Evolutionary conservation across 2,329 filamentous ascomycete species (phyloP).

Genomic region (Leptoxyphium fumago): DNA sequence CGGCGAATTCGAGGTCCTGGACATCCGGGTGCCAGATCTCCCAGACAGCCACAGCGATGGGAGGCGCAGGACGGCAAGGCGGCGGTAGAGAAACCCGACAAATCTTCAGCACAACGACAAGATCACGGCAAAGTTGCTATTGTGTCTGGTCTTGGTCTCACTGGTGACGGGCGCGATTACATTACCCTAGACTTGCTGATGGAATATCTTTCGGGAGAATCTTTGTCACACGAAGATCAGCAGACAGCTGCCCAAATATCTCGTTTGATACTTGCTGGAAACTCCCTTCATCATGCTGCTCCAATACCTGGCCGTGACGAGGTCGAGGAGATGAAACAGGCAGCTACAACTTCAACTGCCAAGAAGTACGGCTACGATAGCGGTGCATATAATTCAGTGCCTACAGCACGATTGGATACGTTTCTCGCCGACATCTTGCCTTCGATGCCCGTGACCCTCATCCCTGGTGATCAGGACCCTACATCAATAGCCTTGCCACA

Average conservation of each 20-base stretch:
- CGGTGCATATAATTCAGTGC: slow-evolving; percentile 70
- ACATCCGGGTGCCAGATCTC: slow-evolving; percentile 79
- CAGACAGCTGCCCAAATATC: slow-evolving; percentile 52
- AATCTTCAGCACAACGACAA: slow-evolving; percentile 21
- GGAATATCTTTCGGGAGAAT: slow-evolving; percentile 80
- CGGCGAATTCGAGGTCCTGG: slow-evolving; percentile 84
- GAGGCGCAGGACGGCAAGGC: slow-evolving; percentile 41
- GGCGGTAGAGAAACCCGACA: slow-evolving; percentile 22
- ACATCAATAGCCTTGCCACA: slow-evolving; percentile 84
- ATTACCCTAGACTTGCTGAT: slow-evolving; percentile 63
- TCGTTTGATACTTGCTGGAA: slow-evolving; percentile 79
- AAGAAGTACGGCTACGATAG: slow-evolving; percentile 96
- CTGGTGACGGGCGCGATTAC: slow-evolving; percentile 58
- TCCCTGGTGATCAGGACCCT: slow-evolving; percentile 73
- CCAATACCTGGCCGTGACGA: slow-evolving; percentile 34
- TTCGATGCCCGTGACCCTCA: slow-evolving; percentile 72
- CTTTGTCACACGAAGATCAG: slow-evolving; percentile 46
- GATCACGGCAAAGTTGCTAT: slow-evolving; percentile 63
- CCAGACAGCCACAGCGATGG: slow-evolving; percentile 72
- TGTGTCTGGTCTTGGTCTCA: slow-evolving; percentile 76
- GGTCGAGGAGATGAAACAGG: slow-evolving; percentile 26
- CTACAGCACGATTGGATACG: slow-evolving; percentile 68
- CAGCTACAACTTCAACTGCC: slow-evolving; percentile 30
- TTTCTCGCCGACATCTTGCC: slow-evolving; percentile 73
- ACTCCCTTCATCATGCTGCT: slow-evolving; percentile 51